Evolutionary conservation across 2,329 filamentous ascomycete genomes (phyloP), one percentile per base, ranked within the genome.

Genomic region (Thielaviopsis euricoi): DNA sequence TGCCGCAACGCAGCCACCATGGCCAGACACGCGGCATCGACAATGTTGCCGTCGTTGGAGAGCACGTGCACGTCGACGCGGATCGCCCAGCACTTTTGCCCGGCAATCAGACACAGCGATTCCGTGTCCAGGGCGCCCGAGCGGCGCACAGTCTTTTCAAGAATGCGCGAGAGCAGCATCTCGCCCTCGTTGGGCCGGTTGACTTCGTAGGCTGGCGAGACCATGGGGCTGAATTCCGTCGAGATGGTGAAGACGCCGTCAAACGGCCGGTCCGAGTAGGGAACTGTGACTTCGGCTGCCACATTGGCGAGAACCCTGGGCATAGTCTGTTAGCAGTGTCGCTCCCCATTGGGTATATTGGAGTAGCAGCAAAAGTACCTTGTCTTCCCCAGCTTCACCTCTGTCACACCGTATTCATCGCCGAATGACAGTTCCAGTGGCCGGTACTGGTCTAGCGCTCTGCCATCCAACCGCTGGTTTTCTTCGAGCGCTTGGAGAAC

Each of bases 241-340:
- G 84, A 80, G 67, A 97, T 96, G 64, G 84, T 89, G 75, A 97
- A 97, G 70, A 95, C 80, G 69, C 93, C 93, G 69, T 97, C 93
- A 68, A 95, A 95, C 60, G 90, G 91, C 62, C 91, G 85, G 71
- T 97, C 91, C 56, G 85, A 71, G 67, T 85, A 88, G 50, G 93
- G 91, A 46, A 87, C 82, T 12, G 87, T 86, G 61, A 97, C 87
- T 72, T 95, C 88, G 62, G 89, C 87, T 2, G 89, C 91, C 60
- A 95, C 85, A 62, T 87, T 87, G 58, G 86, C 89, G 61, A 94
- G 74, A 60, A 96, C 81, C 66, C 90, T 94, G 64, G 21, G 25
- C 37, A n/a, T 23, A 6, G 13, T 29, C n/a, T 13, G 22, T 63
- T 55, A 63, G 59, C 25, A 33, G 43, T n/a, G n/a, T n/a, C 26